Percentiles rank a stretch among this genome's conserved stretches.
These are phyloP conservation scores for Leishmania amazonensis DNA, from an alignment of 208 protist species.

Conservation along the genomic window DNA sequence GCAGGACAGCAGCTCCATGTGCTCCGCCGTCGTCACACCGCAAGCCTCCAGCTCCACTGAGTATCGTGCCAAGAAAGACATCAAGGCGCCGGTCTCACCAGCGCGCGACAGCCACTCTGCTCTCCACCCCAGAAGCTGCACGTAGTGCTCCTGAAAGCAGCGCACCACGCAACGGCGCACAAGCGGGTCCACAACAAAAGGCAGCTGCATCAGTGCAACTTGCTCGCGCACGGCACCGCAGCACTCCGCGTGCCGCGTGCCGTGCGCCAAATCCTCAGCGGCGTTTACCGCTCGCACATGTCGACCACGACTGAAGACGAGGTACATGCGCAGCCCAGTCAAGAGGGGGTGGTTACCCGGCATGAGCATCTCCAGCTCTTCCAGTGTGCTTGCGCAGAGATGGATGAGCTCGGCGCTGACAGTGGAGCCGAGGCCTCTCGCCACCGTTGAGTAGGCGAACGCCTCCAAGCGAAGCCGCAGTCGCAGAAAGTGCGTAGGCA, in stretches of 20 bases:
- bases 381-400: constrained; percentile 47
- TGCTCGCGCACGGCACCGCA: constrained; percentile 74
- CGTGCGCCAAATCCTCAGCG: constrained; percentile 20
- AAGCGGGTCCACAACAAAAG: constrained; percentile 58
- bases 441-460: constrained; percentile 42
- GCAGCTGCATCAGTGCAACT: constrained; percentile 42
- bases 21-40: constrained; percentile 41
- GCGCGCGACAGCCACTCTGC: constrained; percentile 21
- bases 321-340: constrained; percentile 72
- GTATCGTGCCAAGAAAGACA: constrained; percentile 54
- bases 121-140: constrained; percentile 37
- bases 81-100: constrained; percentile 34
- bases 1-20: constrained; percentile 64
- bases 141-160: constrained; percentile 81
- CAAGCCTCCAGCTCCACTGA: constrained; percentile 57
- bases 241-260: constrained; percentile 38
- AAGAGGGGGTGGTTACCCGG: constrained; percentile 55
- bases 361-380: constrained; percentile 61
- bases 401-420: constrained; percentile 46
- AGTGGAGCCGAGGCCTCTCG: constrained; percentile 27
- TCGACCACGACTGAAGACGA: constrained; percentile 59
- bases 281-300: constrained; percentile 36
- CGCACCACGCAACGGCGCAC: constrained; percentile 61
- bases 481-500: constrained; percentile 58
- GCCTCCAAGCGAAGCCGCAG: constrained; percentile 49